Evolutionary conservation across 495 filamentous ascomycete species (phyloP).

Genomic region (Podospora conica): DNA sequence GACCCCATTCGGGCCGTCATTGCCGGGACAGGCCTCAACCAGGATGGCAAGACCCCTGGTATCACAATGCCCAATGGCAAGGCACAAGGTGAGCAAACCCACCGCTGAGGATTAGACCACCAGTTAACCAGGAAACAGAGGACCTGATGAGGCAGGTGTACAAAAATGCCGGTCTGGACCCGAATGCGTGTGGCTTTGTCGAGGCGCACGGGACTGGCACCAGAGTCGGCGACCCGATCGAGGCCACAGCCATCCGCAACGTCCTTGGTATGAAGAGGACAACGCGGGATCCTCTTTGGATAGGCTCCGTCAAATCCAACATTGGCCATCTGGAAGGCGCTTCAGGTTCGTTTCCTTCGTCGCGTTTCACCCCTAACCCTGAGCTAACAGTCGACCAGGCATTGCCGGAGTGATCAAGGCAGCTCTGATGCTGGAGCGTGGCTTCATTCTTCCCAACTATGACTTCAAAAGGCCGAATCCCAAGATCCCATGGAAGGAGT

Average conservation of each 20-base stretch:
- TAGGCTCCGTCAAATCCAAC: slow-evolving; percentile 55
- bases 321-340: slow-evolving; percentile 53
- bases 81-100: slow-evolving; percentile 44
- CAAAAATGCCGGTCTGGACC: slow-evolving; percentile 34
- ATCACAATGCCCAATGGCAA: slow-evolving; percentile 53
- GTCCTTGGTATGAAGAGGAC: slow-evolving; percentile 31
- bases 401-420: slow-evolving; percentile 53
- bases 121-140: slow-evolving; percentile 28
- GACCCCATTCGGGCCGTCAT: slow-evolving; percentile 60
- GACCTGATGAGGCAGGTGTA: slow-evolving; percentile 43
- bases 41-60: slow-evolving; percentile 54
- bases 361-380: too few species aligned
- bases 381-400: slow-evolving; percentile 25
- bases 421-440: slow-evolving; percentile 49
- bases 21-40: slow-evolving; percentile 51
- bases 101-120: not conserved
- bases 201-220: slow-evolving; percentile 56
- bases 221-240: slow-evolving; percentile 41
- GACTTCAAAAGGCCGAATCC: slow-evolving; percentile 50
- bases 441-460: slow-evolving; percentile 43
- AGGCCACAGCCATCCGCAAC: slow-evolving; percentile 36
- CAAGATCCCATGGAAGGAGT: slow-evolving; percentile 41
- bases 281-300: slow-evolving; percentile 30
- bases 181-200: slow-evolving; percentile 36
- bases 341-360: slow-evolving; percentile 21